A percentile compares a stretch with the other conserved stretches of the same genome.
These are phyloP conservation scores for Suhomyces coccinellae DNA, from an alignment of 1,139 yeast species.

Conservation along the genomic window DNA sequence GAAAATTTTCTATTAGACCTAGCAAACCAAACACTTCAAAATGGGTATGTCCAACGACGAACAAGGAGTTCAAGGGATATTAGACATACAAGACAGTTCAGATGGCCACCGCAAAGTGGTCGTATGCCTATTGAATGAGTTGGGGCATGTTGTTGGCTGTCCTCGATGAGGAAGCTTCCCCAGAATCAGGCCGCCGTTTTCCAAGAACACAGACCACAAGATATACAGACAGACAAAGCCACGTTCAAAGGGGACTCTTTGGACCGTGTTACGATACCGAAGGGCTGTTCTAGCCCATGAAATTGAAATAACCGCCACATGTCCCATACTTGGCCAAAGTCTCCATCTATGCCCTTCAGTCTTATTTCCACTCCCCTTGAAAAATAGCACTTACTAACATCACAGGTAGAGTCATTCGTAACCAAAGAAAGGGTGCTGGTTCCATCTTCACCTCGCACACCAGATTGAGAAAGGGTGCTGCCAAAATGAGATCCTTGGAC, in stretches of 20 bases:
- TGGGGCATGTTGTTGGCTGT: neutral
- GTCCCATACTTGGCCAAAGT: slow-evolving; percentile 37
- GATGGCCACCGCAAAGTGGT: neutral
- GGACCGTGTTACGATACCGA: no score
- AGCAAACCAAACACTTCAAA: slow-evolving; percentile 16
- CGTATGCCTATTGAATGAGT: neutral
- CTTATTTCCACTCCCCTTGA: slow-evolving; percentile 20
- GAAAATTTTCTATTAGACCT: slow-evolving; percentile 14
- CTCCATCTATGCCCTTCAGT: neutral
- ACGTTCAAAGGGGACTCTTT: no score
- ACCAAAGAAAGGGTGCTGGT: slow-evolving; percentile 99
- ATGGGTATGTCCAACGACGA: slow-evolving; percentile 15
- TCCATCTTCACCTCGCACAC: slow-evolving; percentile 99
- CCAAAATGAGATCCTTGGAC: slow-evolving; percentile 98
- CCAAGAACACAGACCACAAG: neutral
- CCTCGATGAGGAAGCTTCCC: neutral
- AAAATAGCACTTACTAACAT: slow-evolving; percentile 64
- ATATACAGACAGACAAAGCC: no score
- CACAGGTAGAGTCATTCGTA: slow-evolving; percentile 99
- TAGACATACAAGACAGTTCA: neutral
- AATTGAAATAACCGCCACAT: no score
- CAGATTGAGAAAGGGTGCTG: slow-evolving; percentile 99
- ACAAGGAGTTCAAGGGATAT: neutral
- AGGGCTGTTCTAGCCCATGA: no score
- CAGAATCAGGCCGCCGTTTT: neutral